Base-by-base conservation (phyloP, 306 rosid genomes). In the Cajanus cajan region DNA sequence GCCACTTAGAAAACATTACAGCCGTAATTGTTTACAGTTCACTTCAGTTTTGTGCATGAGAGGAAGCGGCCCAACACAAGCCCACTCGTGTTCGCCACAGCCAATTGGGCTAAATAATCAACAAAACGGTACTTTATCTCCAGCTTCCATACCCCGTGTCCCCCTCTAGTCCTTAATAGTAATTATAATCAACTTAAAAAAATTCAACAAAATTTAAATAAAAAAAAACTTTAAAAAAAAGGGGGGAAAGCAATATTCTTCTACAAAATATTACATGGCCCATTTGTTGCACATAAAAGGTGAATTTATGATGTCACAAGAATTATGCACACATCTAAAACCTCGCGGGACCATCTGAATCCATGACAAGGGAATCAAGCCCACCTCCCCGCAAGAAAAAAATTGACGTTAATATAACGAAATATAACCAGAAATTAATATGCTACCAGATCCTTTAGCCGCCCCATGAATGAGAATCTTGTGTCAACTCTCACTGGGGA, bases 401-500 rank as follows among this genome's bases (percentile, higher is more conserved):
- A 55, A 12, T 34, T 16, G 58, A 33, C 12, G 57, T 45, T 6
- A 45, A 21, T 15, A 59, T n/a, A 62, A 40, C 34, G 4, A 34
- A 66, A 57, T 41, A 54, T 68, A 18, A 18, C 7, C 2, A 34
- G 7, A 68, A 45, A 82, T 45, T 45, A 22, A 59, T 68, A 68
- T n/a, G 67, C 59, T 66, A 43, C 68, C 3, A 24, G 51, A 44
- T 40, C 65, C 78, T 70, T 61, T 52, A 61, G 74, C 21, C 21
- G 59, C 58, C 33, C 68, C 61, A 50, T 51, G 58, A 71, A 70
- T 47, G 47, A 47, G 40, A 45, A 58, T 36, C 31, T 39, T 4
- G 16, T 22, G 55, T 45, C 48, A 82, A 75, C 45, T 13, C 40
- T 68, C 77, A 37, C 15, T 48, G 16, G 61, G 22, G n/a, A 82